These are phyloP conservation scores for Candida glucosophila DNA, from an alignment of 1,139 yeast genomes.

Conservation along the genomic window DNA sequence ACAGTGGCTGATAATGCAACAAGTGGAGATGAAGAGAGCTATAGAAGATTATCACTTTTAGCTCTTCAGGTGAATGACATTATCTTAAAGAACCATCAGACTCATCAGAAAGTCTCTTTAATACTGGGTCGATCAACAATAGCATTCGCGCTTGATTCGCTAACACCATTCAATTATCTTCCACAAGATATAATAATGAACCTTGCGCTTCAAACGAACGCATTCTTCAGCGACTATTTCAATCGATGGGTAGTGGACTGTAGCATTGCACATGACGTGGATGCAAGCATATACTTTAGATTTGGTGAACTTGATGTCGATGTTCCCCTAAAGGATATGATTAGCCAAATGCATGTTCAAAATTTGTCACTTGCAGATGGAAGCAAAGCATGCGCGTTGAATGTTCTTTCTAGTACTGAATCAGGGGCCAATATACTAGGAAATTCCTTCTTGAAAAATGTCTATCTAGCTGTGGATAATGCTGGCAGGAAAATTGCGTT, in stretches of 20 bases:
- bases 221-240: constrained; percentile 45
- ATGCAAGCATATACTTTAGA: constrained; percentile 47
- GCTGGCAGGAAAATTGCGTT: constrained; percentile 52
- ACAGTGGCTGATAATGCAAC: constrained; percentile 18
- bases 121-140: constrained; percentile 23
- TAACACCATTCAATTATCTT: constrained; percentile 43
- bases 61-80: constrained; percentile 50
- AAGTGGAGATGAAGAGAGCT: constrained; percentile 12
- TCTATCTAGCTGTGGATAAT: constrained; percentile 62
- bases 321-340: constrained; percentile 45
- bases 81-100: constrained; percentile 34
- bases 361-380: constrained; percentile 45
- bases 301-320: constrained; percentile 46
- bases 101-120: constrained; percentile 26
- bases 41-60: constrained; percentile 31
- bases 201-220: constrained; percentile 68
- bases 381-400: constrained; percentile 50
- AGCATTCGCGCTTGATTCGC: constrained; percentile 58
- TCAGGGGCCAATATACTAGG: constrained; percentile 57
- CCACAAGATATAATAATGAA: constrained; percentile 55
- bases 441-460: constrained; percentile 44
- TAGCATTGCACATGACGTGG: constrained; percentile 21
- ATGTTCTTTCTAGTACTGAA: constrained; percentile 41
- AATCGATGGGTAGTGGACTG: constrained; percentile 66
- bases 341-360: constrained; percentile 25